phyloP scores from a whole-genome alignment of 1,284 basidiomycete species.

The Farysia itapuensis region DNA sequence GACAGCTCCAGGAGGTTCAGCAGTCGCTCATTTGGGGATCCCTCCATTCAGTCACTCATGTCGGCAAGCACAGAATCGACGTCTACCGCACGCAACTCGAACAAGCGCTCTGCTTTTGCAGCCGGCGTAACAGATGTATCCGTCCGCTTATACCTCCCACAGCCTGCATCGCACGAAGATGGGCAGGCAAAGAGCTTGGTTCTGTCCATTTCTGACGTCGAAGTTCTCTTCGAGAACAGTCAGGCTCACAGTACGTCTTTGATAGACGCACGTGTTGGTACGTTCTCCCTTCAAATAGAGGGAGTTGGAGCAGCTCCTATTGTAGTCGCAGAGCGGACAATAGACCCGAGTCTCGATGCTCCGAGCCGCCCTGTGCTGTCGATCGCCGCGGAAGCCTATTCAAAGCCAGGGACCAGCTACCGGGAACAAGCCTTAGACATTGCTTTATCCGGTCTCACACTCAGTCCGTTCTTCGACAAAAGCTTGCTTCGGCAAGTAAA shows the following conservation, averaged over 20 bases:
- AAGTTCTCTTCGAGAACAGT: conserved; percentile 22
- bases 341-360: conserved; percentile 12
- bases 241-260: conserved; percentile 19
- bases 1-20: conserved; percentile 30
- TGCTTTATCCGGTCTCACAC: conserved; percentile 70
- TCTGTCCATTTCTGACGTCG: conserved; percentile 13
- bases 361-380: conserved; percentile 64
- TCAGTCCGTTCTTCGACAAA: conserved; percentile 69
- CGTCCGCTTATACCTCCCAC: conserved; percentile 19
- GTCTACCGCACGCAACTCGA: conserved; percentile 10
- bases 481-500: conserved; percentile 70
- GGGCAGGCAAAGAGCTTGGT: conserved; percentile 5
- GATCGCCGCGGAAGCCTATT: conserved; percentile 70
- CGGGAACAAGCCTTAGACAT: conserved; percentile 77
- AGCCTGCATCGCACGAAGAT: neutral
- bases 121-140: conserved; percentile 17
- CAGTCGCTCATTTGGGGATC: conserved; percentile 44
- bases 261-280: conserved; percentile 17
- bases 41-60: conserved; percentile 30
- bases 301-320: conserved; percentile 2
- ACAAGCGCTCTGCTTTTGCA: conserved; percentile 13
- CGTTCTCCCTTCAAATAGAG: conserved; percentile 15
- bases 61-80: conserved; percentile 39
- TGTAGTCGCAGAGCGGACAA: conserved; percentile 15
- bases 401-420: conserved; percentile 69